These are phyloP conservation scores for Xeromyces bisporus DNA, from an alignment of 495 filamentous ascomycete species.

Conservation along the genomic window DNA sequence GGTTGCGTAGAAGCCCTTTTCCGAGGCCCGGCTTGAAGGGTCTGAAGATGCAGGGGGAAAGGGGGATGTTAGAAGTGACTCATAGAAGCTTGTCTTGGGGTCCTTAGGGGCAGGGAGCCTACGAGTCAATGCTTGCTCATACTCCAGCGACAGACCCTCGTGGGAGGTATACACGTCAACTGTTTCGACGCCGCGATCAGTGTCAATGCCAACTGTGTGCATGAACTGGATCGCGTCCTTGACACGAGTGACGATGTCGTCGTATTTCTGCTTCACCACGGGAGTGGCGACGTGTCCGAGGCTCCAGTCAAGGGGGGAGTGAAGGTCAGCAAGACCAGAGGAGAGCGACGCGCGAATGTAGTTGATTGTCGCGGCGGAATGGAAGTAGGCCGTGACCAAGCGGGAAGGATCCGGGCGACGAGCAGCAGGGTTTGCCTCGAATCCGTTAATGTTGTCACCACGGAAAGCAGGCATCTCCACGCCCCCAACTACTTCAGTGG, in stretches of 20 bases:
- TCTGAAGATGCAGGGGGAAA: conserved; percentile 4
- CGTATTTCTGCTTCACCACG: conserved; percentile 67
- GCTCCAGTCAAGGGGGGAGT: conserved; percentile 86
- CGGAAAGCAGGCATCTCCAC: conserved; percentile 74
- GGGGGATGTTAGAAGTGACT: conserved; percentile 2
- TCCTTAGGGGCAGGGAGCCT: conserved; percentile 27
- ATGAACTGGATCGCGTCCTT: conserved; percentile 89
- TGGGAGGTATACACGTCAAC: conserved; percentile 92
- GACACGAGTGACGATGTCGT: conserved; percentile 65
- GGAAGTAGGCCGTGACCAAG: conserved; percentile 84
- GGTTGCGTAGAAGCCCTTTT: conserved; percentile 56
- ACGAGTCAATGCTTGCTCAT: conserved; percentile 75
- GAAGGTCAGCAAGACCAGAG: conserved; percentile 83
- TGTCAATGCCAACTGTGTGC: conserved; percentile 85
- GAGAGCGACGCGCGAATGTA: conserved; percentile 70
- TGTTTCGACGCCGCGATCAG: conserved; percentile 65
- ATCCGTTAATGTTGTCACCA: conserved; percentile 92
- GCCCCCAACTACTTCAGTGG: conserved; percentile 68
- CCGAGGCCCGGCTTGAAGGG: conserved; percentile 7
- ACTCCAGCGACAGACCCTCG: conserved; percentile 86
- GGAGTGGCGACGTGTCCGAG: conserved; percentile 84
- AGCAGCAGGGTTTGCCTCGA: conserved; percentile 39
- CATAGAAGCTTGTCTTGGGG: not conserved
- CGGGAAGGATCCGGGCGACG: conserved; percentile 64
- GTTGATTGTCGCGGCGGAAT: conserved; percentile 86